Percentiles rank a stretch among this genome's conserved stretches.
Evolutionary conservation across 73 alveolate genomes (phyloP).

Genomic region (Paramecium octaurelia): DNA sequence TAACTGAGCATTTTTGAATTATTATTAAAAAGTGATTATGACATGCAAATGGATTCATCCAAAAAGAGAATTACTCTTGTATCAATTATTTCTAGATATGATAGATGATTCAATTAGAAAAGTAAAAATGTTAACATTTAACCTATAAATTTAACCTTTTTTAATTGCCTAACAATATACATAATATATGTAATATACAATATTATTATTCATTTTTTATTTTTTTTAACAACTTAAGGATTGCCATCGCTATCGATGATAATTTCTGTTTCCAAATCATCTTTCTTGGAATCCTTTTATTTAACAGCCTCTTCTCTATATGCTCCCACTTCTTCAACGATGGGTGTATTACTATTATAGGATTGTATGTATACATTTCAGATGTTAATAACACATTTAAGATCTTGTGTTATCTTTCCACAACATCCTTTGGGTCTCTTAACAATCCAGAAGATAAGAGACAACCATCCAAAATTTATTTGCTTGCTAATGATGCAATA

Average conservation of each 20-base stretch:
- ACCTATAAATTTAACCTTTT: too few species aligned
- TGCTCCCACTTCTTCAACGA: slow-evolving; percentile 11
- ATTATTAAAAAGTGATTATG: too few species aligned
- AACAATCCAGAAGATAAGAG: slow-evolving; percentile 62
- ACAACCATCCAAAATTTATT: slow-evolving; percentile 68
- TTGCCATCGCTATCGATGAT: slow-evolving; percentile 50
- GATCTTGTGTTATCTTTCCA: slow-evolving; percentile 59
- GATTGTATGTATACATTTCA: background rate
- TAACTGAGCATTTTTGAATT: too few species aligned
- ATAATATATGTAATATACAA: background rate
- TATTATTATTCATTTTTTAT: background rate
- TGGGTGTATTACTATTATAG: background rate
- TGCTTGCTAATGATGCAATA: slow-evolving; percentile 63
- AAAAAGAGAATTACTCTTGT: too few species aligned
- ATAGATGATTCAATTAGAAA: too few species aligned
- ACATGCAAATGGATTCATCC: too few species aligned
- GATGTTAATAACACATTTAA: slow-evolving; percentile 37
- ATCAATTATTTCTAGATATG: too few species aligned
- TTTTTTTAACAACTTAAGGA: slow-evolving; percentile 55
- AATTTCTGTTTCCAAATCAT: slow-evolving; percentile 48
- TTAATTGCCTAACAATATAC: background rate
- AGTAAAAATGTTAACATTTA: too few species aligned
- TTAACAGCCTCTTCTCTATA: slow-evolving; percentile 20
- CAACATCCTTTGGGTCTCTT: slow-evolving; percentile 45
- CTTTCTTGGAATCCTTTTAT: background rate